phyloP scores from a whole-genome alignment of 83 land plant genomes.

The Diphasiastrum complanatum region DNA sequence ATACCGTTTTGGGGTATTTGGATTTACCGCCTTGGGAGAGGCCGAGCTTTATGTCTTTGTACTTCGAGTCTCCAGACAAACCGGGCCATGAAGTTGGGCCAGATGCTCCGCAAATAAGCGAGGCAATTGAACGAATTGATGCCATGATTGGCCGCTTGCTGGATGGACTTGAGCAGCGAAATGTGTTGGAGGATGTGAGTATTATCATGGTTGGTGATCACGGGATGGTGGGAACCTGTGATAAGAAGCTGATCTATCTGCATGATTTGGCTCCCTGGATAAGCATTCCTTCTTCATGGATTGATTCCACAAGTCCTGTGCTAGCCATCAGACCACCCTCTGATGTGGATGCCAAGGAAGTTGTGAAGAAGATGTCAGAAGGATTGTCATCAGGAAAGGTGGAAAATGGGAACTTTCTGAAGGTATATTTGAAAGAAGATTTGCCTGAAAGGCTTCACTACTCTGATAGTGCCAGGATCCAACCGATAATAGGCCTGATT shows the following conservation, averaged over 20 bases:
- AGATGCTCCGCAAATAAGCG: conserved; percentile 65
- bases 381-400: conserved; percentile 74
- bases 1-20: conserved; percentile 55
- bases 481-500: conserved; percentile 72
- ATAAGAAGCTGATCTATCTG: conserved; percentile 60
- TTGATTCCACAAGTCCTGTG: conserved; percentile 55
- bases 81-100: conserved; percentile 77
- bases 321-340: conserved; percentile 68
- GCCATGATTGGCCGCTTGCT: conserved; percentile 63
- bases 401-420: conserved; percentile 51
- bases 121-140: conserved; percentile 65
- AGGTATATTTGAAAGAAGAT: conserved; percentile 69
- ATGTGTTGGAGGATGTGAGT: conserved; percentile 70
- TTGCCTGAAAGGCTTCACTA: conserved; percentile 74
- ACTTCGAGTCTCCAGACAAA: conserved; percentile 87
- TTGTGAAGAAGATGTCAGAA: conserved; percentile 58
- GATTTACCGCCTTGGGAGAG: conserved; percentile 46
- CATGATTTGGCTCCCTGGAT: conserved; percentile 71
- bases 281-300: conserved; percentile 47
- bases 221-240: conserved; percentile 92
- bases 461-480: conserved; percentile 56
- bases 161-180: conserved; percentile 60
- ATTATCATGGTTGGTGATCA: conserved; percentile 87
- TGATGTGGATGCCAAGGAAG: conserved; percentile 25
- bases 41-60: conserved; percentile 66